Percentiles rank a stretch among this genome's conserved stretches.
phyloP scores from a whole-genome alignment of 2,329 filamentous ascomycete genomes.

The Coleophoma eucalyptorum region DNA sequence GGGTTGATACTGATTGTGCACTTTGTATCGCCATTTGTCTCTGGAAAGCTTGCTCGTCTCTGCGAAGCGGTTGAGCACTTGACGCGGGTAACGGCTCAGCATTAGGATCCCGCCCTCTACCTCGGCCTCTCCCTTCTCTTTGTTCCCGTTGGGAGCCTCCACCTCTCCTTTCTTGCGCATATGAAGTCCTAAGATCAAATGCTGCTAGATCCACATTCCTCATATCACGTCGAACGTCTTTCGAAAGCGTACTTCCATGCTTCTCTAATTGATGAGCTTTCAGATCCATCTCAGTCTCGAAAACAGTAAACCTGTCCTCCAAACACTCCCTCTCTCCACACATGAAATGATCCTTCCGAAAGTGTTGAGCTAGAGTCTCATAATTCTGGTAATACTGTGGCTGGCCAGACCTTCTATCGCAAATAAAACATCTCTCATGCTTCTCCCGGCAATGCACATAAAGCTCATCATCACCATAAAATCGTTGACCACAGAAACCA shows the following conservation, averaged over 20 bases:
- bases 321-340: slow-evolving; percentile 83
- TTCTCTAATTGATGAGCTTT: slow-evolving; percentile 87
- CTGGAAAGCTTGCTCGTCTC: slow-evolving; percentile 89
- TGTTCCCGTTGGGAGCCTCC: slow-evolving; percentile 40
- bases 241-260: slow-evolving; percentile 76
- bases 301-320: slow-evolving; percentile 97
- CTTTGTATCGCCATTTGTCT: slow-evolving; percentile 88
- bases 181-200: slow-evolving; percentile 76
- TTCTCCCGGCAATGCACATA: slow-evolving; percentile 91
- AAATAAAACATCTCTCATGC: slow-evolving; percentile 94
- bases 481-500: slow-evolving; percentile 84
- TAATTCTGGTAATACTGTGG: slow-evolving; percentile 94
- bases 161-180: slow-evolving; percentile 51
- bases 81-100: slow-evolving; percentile 73
- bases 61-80: slow-evolving; percentile 73
- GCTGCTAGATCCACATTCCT: slow-evolving; percentile 80
- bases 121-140: slow-evolving; percentile 36
- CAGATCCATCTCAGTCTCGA: slow-evolving; percentile 89
- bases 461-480: slow-evolving; percentile 94
- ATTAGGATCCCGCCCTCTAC: slow-evolving; percentile 82
- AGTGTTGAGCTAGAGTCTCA: slow-evolving; percentile 80
- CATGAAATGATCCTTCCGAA: slow-evolving; percentile 80
- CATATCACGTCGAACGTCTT: slow-evolving; percentile 79
- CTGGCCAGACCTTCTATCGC: slow-evolving; percentile 59
- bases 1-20: slow-evolving; percentile 72